These are phyloP conservation scores for Pouteria campechiana DNA, from an alignment of 179 eudicot species.

Conservation along the genomic window DNA sequence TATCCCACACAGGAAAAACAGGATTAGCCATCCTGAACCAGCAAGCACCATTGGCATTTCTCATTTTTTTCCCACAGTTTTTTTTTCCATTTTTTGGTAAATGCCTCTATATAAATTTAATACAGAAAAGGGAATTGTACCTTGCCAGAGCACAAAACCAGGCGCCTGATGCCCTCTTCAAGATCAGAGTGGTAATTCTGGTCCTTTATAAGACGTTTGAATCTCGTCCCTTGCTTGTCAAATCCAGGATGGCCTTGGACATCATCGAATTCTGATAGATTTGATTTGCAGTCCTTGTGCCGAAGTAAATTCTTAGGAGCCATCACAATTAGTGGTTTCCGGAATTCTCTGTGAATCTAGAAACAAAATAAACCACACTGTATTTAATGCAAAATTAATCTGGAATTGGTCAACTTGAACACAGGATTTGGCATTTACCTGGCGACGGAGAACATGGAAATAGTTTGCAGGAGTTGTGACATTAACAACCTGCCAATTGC, in stretches of 20 bases:
- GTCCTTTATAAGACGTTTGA: constrained; percentile 30
- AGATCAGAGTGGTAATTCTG: constrained; percentile 30
- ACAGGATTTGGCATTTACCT: constrained; percentile 13
- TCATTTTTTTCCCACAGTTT: no score
- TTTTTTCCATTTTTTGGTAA: no score
- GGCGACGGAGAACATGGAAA: constrained; percentile 46
- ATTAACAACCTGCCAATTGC: constrained; percentile 48
- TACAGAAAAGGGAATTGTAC: constrained; percentile 3
- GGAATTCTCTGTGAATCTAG: constrained; percentile 41
- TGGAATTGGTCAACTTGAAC: background rate
- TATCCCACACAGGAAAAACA: no score
- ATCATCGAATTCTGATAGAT: constrained; percentile 32
- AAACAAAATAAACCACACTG: constrained; percentile 4
- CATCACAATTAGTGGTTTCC: constrained; percentile 42
- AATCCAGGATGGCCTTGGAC: constrained; percentile 31
- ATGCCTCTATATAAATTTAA: no score
- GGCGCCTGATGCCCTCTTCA: constrained; percentile 26
- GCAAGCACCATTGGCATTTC: no score
- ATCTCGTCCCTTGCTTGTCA: constrained; percentile 32
- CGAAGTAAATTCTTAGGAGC: constrained; percentile 31
- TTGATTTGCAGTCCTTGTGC: constrained; percentile 35
- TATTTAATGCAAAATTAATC: background rate
- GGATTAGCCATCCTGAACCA: no score
- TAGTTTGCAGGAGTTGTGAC: constrained; percentile 44
- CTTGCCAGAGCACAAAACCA: constrained; percentile 31